Evolutionary conservation across 768 basidiomycete genomes (phyloP), one percentile per base, ranked within the genome.

Genomic region (Sarcodon aspratus): DNA sequence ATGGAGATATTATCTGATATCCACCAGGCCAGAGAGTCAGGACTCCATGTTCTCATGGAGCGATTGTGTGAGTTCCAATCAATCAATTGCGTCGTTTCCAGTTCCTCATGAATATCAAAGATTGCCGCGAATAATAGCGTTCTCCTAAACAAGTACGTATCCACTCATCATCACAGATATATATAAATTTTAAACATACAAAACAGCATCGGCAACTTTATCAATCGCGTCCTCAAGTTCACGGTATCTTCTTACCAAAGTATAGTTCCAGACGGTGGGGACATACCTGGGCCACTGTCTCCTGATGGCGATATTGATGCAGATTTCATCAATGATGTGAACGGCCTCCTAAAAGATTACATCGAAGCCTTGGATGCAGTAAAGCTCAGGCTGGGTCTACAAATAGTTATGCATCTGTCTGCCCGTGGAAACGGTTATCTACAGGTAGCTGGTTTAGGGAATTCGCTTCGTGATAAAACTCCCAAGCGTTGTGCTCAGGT

Each of bases 11-110:
- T 98, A 96, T 66, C 73, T 99, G 10, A 73, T 99, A 12, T 86
- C 89, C 7, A 85, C 90, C 10, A 74, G 96, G 46, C 96, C 96
- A 2, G 96, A 99, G 67, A 92, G 82, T 7, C 82, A 81, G 15
- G 96, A 99, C 61, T 80, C 94, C 43, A 92, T 89, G 74, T 99
- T 99, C 71, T 91, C 93, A 0, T 99, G 96, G 96, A 72, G 80
- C 12, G 92, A 92, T 52, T 95, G 93, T 59, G 90, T 91, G 62
- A 62, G 85, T 65, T 18, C 13, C 27, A 13, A 27, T 2, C 17
- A 2, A 42, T 5, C 27, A 42, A 17, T 9, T 42, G 15, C 40
- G 11, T 42, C 40, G 27, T 42, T 13, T 9, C 9, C 40, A 3
- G 32, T 32, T 3, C 36, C 38, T 50, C 18, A 13, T 37, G 31